Percentiles rank a stretch among this genome's conserved stretches.
Evolutionary conservation across 352 stramenopile genomes (phyloP).

Genomic region (Pythium biforme): DNA sequence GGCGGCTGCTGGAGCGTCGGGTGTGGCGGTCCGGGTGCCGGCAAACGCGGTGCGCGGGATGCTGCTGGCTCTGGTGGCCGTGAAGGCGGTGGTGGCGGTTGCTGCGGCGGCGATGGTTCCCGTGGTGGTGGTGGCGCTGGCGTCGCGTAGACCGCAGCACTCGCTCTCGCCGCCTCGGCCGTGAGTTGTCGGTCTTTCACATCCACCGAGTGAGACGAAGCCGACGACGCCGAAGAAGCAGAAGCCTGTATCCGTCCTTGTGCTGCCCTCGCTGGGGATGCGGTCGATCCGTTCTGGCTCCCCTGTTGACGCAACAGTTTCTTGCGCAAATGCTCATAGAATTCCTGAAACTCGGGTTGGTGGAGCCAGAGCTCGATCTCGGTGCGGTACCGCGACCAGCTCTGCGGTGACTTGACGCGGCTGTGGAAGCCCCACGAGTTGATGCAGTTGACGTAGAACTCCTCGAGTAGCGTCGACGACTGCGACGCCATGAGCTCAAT

Average conservation of each 20-base stretch:
- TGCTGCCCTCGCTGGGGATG: too few relatives aligned
- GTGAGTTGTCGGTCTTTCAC: conserved; percentile 22
- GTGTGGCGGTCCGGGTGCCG: neutral
- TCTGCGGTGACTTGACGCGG: conserved; percentile 38
- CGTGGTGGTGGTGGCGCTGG: neutral
- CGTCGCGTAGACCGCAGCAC: neutral
- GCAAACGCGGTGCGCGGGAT: neutral
- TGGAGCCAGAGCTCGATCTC: conserved; percentile 78
- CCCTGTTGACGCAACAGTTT: conserved; percentile 7
- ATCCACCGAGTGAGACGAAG: conserved; percentile 1
- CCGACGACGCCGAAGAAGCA: neutral
- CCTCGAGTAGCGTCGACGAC: conserved; percentile 46
- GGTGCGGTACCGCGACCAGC: conserved; percentile 40
- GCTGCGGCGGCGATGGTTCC: neutral
- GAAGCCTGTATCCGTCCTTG: neutral
- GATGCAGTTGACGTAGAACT: conserved; percentile 76
- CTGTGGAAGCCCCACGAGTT: conserved; percentile 70
- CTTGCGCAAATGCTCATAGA: conserved; percentile 47
- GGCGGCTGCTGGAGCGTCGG: too few relatives aligned
- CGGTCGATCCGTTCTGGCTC: neutral
- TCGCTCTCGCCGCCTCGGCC: conserved; percentile 7
- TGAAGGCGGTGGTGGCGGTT: neutral
- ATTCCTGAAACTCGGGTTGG: conserved; percentile 61
- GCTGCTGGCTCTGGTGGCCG: neutral
- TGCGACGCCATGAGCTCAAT: conserved; percentile 49